Base-by-base conservation (phyloP, 1,139 yeast species). In the Geotrichum macrosporum region DNA sequence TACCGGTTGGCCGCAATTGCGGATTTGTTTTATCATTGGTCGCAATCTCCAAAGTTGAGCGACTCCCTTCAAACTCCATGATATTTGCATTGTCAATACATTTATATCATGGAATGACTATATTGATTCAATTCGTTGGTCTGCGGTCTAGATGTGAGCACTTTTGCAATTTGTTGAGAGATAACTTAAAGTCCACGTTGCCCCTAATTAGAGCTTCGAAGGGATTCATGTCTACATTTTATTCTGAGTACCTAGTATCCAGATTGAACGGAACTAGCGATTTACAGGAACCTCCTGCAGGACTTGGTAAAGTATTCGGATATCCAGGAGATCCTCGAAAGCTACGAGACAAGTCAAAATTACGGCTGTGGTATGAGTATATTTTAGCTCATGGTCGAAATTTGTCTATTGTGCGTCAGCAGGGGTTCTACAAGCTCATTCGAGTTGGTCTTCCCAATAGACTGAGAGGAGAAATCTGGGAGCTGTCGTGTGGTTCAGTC, bases 381-480 rank as follows among this genome's bases (percentile, higher is more conserved):
- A 84, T 88, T 63, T 73, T 82, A 50, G 77, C 78, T 18, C 84
- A 88, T 59, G 98, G 98, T 13, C 72, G 95, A 44, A 89, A 89
- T 60, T 68, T 94, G 45, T 81, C 94, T 1, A 58, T 89, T 21
- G 73, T 86, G 1, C 76, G 80, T 44, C 86, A 84, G 48, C 87
- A 82, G 26, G 78, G 81, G 63, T 92, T 87, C 62, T 85, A 81
- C 64, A 84, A 84, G 58, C 75, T 89, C 46, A 75, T 92, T 16
- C 74, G 96, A 47, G 94, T 88, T 15, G 98, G 98, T 0, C 72
- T 94, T 33, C 97, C 98, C 6, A 92, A 92, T 61, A 72, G 94
- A 50, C 71, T 92, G 47, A 74, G 99, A 56, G 98, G 98, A 29
- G 99, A 94, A 61, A 73, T 92, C 15, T 94, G 99, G 99, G 98